Base-by-base conservation (phyloP, 2,329 filamentous ascomycete species). In the Beauveria australis region DNA sequence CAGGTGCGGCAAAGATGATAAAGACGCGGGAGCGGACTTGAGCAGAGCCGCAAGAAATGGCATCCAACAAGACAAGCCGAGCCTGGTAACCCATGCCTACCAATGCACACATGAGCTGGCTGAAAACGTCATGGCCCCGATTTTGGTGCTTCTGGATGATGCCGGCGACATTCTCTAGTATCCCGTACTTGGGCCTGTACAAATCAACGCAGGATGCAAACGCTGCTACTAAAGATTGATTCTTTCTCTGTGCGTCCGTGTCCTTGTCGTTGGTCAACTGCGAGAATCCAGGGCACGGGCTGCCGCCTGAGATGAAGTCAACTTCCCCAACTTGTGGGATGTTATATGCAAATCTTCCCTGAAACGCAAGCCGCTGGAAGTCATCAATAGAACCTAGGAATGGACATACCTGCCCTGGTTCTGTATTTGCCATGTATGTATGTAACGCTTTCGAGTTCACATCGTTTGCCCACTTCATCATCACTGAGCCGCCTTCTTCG, bases 21-120 rank as follows among this genome's bases (percentile, higher is more conserved):
- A 95, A 91, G 0, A 93, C 76, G 7, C 91, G 79, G 3, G 79
- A 81, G 5, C 91, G 81, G 3, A 74, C 76, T 68, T 94, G 89
- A 0, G 84, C 75, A 2, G 85, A 84, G 1, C 89, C 88, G 64
- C 82, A 84, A 0, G 81, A 82, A 78, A 87, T 91, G 0, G 89
- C 82, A 64, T 92, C 89, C 22, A 89, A 75, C 0, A 87, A 76
- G 60, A 86, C 84, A 43, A 89, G 80, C 46, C 88, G 82, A 0
- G 85, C 77, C 67, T 95, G 90, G 65, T 94, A 95, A 0, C 89
- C 90, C 64, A 94, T 77, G 0, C 87, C 88, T 0, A 93, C 86
- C 0, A 94, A 74, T 1, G 85, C 80, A 63, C 87, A 89, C 10
- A 94, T 77, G 0, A 94, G 76, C 65, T 92, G 89, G 1, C 85